phyloP scores from a whole-genome alignment of 345 rosid species.

The Crucihimalaya himalaica region DNA sequence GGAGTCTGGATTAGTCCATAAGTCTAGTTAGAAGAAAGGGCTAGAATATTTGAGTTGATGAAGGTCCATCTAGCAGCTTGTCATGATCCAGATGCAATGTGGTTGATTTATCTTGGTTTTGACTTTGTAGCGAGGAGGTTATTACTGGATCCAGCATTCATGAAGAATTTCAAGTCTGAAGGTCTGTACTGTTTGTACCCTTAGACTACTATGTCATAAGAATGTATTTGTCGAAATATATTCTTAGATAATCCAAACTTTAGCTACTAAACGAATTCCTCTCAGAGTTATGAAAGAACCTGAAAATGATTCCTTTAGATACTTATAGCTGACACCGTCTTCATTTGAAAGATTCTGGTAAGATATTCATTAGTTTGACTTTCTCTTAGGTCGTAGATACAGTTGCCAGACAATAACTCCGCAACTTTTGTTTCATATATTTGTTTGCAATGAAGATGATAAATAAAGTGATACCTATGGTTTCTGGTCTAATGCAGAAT shows the following conservation, averaged over 20 bases:
- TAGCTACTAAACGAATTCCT: background rate
- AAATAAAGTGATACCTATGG: background rate
- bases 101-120: background rate
- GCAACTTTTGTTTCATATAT: background rate
- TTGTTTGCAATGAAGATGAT: background rate
- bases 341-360: background rate
- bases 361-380: background rate
- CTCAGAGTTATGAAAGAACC: conserved; percentile 4
- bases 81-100: background rate
- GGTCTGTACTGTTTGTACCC: conserved; percentile 49
- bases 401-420: background rate
- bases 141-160: conserved; percentile 94
- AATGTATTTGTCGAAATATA: background rate
- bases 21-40: conserved; percentile 18
- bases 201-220: background rate
- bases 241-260: background rate
- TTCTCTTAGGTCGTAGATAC: conserved; percentile 1
- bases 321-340: background rate
- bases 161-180: conserved; percentile 92
- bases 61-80: conserved; percentile 1
- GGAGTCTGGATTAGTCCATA: no score
- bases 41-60: background rate
- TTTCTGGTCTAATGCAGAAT: conserved; percentile 49
- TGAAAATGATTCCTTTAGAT: background rate
- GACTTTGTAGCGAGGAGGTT: conserved; percentile 76